These are phyloP conservation scores for Tuber indicum DNA, from an alignment of 495 filamentous ascomycete genomes.

Conservation along the genomic window DNA sequence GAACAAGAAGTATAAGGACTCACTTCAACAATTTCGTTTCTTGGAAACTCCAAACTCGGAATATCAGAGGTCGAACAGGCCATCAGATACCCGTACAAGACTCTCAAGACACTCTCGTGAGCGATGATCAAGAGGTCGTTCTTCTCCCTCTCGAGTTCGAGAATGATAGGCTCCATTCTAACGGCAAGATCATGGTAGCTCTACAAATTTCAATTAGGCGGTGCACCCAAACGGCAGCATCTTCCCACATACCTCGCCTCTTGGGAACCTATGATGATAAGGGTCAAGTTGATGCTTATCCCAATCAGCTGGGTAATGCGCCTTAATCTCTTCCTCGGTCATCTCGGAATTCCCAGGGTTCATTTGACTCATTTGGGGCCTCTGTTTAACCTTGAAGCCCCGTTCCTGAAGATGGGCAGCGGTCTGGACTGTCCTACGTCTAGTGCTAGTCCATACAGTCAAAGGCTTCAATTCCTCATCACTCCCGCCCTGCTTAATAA, in stretches of 20 bases:
- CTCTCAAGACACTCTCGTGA: conserved; percentile 91
- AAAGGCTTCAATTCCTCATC: conserved; percentile 68
- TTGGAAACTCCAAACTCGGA: conserved; percentile 84
- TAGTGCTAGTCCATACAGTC: conserved; percentile 89
- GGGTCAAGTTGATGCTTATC: conserved; percentile 88
- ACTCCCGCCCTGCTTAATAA: conserved; percentile 61
- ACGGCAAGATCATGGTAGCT: conserved; percentile 98
- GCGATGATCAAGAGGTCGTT: conserved; percentile 97
- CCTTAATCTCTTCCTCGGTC: conserved; percentile 69
- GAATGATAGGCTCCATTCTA: conserved; percentile 95
- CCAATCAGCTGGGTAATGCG: conserved; percentile 80
- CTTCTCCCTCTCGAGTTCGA: conserved; percentile 94
- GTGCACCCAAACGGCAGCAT: conserved; percentile 3
- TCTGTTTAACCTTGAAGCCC: conserved; percentile 80
- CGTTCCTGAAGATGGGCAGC: conserved; percentile 65
- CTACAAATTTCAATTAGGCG: conserved; percentile 46
- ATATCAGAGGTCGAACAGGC: conserved; percentile 96
- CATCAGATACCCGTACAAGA: conserved; percentile 97
- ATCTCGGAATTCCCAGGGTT: conserved; percentile 95
- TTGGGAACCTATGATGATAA: conserved; percentile 93
- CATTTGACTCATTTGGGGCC: conserved; percentile 91
- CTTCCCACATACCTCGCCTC: conserved; percentile 66
- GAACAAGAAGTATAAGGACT: conserved; percentile 11
- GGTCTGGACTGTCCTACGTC: conserved; percentile 86
- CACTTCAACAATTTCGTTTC: conserved; percentile 94